phyloP scores from a whole-genome alignment of 1,284 basidiomycete genomes.

The Farysia itapuensis region DNA sequence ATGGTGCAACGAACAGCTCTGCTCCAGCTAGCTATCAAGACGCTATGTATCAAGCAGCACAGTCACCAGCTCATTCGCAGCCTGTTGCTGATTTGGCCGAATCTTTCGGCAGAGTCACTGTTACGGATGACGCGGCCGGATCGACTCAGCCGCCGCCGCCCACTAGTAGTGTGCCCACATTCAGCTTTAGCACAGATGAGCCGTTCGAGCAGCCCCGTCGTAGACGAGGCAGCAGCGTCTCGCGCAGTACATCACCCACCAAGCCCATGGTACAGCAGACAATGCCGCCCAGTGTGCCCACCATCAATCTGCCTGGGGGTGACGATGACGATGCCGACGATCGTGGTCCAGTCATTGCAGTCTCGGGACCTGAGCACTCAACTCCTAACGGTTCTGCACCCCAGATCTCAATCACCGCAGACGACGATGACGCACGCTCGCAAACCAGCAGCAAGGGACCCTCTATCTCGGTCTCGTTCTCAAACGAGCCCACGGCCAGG shows the following conservation, averaged over 20 bases:
- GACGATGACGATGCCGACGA: constrained; percentile 7
- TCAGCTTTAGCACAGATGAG: constrained; percentile 19
- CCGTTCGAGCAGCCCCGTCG: constrained; percentile 33
- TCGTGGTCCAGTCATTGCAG: constrained; percentile 19
- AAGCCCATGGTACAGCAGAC: neutral
- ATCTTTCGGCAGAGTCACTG: constrained; percentile 10
- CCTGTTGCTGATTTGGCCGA: constrained; percentile 4
- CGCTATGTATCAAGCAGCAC: constrained; percentile 1
- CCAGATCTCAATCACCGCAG: constrained; percentile 13
- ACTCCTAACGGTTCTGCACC: constrained; percentile 2
- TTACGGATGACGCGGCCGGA: neutral
- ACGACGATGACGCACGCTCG: constrained; percentile 26
- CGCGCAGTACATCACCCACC: constrained; percentile 6
- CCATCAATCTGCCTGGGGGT: constrained; percentile 33
- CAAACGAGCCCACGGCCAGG: constrained; percentile 22
- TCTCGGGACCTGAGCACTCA: constrained; percentile 16
- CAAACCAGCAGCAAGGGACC: constrained; percentile 23
- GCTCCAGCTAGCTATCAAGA: neutral
- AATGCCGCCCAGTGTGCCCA: constrained; percentile 18
- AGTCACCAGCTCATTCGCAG: neutral
- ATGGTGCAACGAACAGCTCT: neutral
- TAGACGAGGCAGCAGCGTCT: constrained; percentile 38
- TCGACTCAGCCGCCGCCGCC: too few species aligned
- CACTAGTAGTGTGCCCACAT: constrained; percentile 6
- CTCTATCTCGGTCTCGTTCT: constrained; percentile 36